phyloP scores from a whole-genome alignment of 2,329 filamentous ascomycete genomes.

The Penicillium janthinellum region DNA sequence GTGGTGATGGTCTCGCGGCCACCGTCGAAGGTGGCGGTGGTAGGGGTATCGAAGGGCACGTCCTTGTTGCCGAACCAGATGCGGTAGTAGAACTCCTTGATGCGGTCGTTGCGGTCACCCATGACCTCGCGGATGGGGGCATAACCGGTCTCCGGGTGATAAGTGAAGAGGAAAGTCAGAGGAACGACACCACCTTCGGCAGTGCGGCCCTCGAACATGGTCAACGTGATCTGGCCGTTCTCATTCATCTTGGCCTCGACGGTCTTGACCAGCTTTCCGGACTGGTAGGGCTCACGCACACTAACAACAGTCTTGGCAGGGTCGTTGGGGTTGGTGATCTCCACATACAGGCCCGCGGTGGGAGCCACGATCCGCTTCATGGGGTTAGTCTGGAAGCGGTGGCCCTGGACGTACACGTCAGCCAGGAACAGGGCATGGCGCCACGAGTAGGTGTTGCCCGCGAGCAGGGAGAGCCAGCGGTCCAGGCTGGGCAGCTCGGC shows the following conservation, averaged over 20 bases:
- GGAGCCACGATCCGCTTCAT: conserved; percentile 90
- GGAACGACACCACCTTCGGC: conserved; percentile 80
- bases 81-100: conserved; percentile 99
- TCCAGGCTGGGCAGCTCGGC: conserved; percentile 76
- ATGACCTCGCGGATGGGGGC: conserved; percentile 98
- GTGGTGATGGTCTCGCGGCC: conserved; percentile 83
- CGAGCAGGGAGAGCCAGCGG: conserved; percentile 84
- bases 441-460: conserved; percentile 86
- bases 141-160: conserved; percentile 93
- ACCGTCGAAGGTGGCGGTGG: conserved; percentile 87
- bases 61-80: conserved; percentile 92
- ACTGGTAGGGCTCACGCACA: conserved; percentile 83
- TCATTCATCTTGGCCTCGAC: conserved; percentile 78
- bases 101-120: conserved; percentile 91
- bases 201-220: conserved; percentile 90
- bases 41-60: conserved; percentile 79
- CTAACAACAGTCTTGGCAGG: conserved; percentile 80
- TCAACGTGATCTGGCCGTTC: conserved; percentile 79
- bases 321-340: conserved; percentile 80
- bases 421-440: conserved; percentile 91
- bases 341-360: conserved; percentile 81
- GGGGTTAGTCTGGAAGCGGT: conserved; percentile 97
- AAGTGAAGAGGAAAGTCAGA: conserved; percentile 83
- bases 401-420: conserved; percentile 90
- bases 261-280: conserved; percentile 84